phyloP scores from a whole-genome alignment of 1,284 basidiomycete genomes.

The Pterula multifida region DNA sequence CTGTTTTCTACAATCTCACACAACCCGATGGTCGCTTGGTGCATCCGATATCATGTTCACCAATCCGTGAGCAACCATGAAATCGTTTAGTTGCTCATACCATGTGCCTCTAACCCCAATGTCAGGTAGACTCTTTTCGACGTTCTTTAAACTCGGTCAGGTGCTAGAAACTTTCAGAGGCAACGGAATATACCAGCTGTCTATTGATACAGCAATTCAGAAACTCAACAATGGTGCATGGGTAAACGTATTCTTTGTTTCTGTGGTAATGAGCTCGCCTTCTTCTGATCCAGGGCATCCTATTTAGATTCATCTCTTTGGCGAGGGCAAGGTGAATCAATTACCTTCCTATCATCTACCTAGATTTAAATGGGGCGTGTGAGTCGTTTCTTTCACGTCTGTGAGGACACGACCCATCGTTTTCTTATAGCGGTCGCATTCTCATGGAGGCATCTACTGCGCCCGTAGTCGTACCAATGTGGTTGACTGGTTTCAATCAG shows the following conservation, averaged over 20 bases:
- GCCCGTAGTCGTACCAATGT: conserved; percentile 89
- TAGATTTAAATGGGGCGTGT: conserved; percentile 96
- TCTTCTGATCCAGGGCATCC: conserved; percentile 5
- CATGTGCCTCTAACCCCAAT: conserved; percentile 9
- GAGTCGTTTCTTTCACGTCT: conserved; percentile 23
- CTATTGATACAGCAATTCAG: conserved; percentile 73
- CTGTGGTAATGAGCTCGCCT: neutral
- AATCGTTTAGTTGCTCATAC: conserved; percentile 7
- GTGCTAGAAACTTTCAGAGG: conserved; percentile 91
- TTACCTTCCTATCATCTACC: conserved; percentile 42
- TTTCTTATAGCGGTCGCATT: conserved; percentile 55
- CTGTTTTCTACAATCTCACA: conserved; percentile 46
- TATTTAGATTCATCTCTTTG: conserved; percentile 79
- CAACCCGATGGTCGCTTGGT: conserved; percentile 76
- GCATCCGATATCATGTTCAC: conserved; percentile 96
- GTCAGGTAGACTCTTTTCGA: conserved; percentile 55
- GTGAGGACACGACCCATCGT: conserved; percentile 1
- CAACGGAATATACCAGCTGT: conserved; percentile 80
- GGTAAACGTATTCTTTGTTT: conserved; percentile 34
- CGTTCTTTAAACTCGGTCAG: conserved; percentile 85
- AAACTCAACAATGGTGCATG: conserved; percentile 76
- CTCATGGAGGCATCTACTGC: conserved; percentile 65
- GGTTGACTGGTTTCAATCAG: conserved; percentile 84
- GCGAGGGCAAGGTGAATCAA: conserved; percentile 89
- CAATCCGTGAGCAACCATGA: conserved; percentile 53